Evolutionary conservation across 441 rosid species (phyloP).

Genomic region (Bruguiera hainesii): DNA sequence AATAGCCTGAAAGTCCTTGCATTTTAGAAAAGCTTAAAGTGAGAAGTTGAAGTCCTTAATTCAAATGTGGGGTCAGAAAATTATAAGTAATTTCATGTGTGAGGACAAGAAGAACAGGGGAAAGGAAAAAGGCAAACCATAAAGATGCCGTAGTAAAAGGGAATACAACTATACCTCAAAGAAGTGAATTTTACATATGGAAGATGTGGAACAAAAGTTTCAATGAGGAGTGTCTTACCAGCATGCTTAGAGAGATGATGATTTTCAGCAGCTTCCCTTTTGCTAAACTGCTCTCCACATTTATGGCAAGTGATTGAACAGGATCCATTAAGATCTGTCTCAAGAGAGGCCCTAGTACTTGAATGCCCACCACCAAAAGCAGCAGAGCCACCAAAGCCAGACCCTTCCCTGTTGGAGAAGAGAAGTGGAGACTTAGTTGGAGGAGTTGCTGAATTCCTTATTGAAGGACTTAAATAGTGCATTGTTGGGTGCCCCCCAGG

Average conservation of each 20-base stretch:
- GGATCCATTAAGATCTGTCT: conserved; percentile 53
- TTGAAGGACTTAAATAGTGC: conserved; percentile 69
- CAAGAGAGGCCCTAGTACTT: conserved; percentile 57
- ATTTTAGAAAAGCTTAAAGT: conserved; percentile 8
- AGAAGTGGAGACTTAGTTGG: conserved; percentile 48
- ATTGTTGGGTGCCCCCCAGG: conserved; percentile 61
- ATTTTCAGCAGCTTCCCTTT: conserved; percentile 88
- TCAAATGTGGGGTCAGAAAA: conserved; percentile 20
- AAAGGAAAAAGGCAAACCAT: conserved; percentile 14
- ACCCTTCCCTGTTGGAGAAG: conserved; percentile 43
- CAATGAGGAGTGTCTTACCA: conserved; percentile 37
- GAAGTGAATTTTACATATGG: neutral
- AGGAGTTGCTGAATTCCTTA: conserved; percentile 45
- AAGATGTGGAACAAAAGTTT: neutral
- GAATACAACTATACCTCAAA: neutral
- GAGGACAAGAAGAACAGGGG: conserved; percentile 14
- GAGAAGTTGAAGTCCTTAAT: conserved; percentile 7
- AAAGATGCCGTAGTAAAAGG: neutral
- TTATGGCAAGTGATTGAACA: conserved; percentile 78
- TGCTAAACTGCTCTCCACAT: conserved; percentile 88
- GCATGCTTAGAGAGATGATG: conserved; percentile 98
- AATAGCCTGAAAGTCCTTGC: neutral
- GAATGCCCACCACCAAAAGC: conserved; percentile 31
- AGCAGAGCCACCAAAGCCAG: conserved; percentile 34
- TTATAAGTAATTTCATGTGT: conserved; percentile 1